Evolutionary conservation across 192 early-diverging fungal genomes (phyloP), one percentile per base, ranked within the genome.

Genomic region (Backusella luteola): DNA sequence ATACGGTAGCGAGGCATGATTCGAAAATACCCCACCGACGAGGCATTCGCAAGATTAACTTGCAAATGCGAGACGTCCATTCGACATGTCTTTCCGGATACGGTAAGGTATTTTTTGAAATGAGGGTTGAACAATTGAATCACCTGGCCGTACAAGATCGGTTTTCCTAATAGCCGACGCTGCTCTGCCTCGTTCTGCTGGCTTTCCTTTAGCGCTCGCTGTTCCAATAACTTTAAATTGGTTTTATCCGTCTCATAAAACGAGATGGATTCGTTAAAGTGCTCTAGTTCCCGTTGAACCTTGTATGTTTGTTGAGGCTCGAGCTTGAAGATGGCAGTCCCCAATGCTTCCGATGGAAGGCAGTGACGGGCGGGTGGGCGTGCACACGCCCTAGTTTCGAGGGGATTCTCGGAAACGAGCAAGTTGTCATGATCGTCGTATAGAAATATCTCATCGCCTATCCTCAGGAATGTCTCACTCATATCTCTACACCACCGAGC

Each of bases 61-160:
- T 77, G 76, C 3, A 77, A 36, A 53, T 77, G 69, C n/a, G 76
- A 77, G 34, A 77, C 59, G 46, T 77, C 76, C 7, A 35, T 72
- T 29, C 71, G 26, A 41, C 76, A 77, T 35, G 76, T 77, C 19
- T 59, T 29, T 29, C 76, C 76, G 0, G 76, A 69, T 36, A 79
- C 67, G 6, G 46, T 69, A 8, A 79, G 73, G 34, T 79, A 79
- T 56, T 79, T 79, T 34, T 53, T 67, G 41, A 79, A 79, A 68
- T 79, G 77, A 12, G 52, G 32, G 46, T 74, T 79, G 26, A 74
- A 79, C 38, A 79, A 9, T 69, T 75, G 77, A 41, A 79, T 74
- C n/a, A 73, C 49, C 32, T 79, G 77, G 39, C 77, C 77, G 38
- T 79, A 79, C 29, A 79, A n/a, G 1, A 79, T 73, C 6, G 77